Base-by-base conservation (phyloP, 768 basidiomycete species). In the Lactifluus pinguis region DNA sequence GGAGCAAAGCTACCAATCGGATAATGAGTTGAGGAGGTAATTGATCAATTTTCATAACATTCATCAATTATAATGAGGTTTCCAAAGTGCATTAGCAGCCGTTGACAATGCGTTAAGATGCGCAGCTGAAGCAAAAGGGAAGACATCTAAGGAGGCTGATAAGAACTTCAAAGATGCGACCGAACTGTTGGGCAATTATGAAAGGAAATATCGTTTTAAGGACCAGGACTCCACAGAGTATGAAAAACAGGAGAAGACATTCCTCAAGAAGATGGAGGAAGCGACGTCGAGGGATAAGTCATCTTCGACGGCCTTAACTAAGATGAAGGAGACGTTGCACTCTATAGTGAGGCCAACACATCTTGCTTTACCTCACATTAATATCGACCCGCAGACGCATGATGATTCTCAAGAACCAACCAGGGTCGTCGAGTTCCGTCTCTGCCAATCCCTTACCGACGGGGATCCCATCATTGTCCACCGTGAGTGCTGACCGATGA, bases 401-500 rank as follows among this genome's bases (percentile, higher is more conserved):
- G 29, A 30, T 13, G 49, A 5, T 14, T 50, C 19, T 38, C 29
- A 34, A 30, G 41, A 51, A 17, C 50, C 44, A 13, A 61, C 44
- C 8, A 57, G 10, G 15, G 36, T 57, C 19, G 50, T 41, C 25
- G 32, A 41, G 7, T 56, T 61, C 38, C 44, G 38, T 41, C 7
- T 61, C 19, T 45, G 25, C 44, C 19, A 54, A 4, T 61, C 60
- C 10, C 60, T 53, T 7, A 25, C 45, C 32, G 50, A 61, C 25
- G 2, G 1, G 1, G 14, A 25, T 25, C 25, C 25, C 25, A 25
- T 25, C 25, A 2, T 25, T 25, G 25, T 25, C 25, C 25, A 25
- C 25, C 25, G 25, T 25, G 25, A 25, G 25, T 25, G 25, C 25
- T 25, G 25, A 25, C 25, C 25, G 2, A 3, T 0, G 14, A 4